Evolutionary conservation across 176 grass and related monocot genomes (phyloP), one percentile per base, ranked within the genome.

Genomic region (Rhynchospora tenuis): DNA sequence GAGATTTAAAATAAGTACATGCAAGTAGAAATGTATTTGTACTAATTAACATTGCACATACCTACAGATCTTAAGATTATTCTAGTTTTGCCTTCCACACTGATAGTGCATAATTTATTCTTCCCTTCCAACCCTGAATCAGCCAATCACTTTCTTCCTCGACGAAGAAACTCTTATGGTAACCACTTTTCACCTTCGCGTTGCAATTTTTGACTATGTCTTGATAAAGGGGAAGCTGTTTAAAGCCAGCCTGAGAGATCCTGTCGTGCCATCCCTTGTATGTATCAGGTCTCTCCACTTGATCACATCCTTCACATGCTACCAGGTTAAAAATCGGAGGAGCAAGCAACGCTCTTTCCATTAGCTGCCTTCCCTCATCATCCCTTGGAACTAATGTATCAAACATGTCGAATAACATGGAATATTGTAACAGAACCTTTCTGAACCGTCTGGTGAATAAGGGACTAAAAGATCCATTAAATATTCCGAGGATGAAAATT

Each of bases 101-200:
- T 3, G 73, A 84, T 4, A 84, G 31, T 10, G 70, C 82, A 33
- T 80, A 80, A 29, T 71, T 19, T 26, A 80, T 46, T 20, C 86
- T 80, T 67, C 86, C 82, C 42, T 80, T 88, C 86, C 86, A 88
- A 38, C 86, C 86, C 51, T 88, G 86, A 9, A 88, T 73, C 81
- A 88, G 60, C 86, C 86, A 88, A 6, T 62, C 33, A 4, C 82
- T 50, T 19, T 73, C 73, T 79, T 88, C 82, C 29, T 73, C 73
- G 17, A 56, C 45, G 19, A 88, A 55, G 55, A 88, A 88, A 29
- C 79, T 73, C 24, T 80, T 42, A 68, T 84, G 73, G 17, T 84
- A 88, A 62, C 11, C 3, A 43, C 2, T 28, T 28, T 79, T 79
- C 52, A 71, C 82, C 60, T 33, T 59, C 17, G 17, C 26, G 11